Conservation (phyloP, 495 filamentous ascomycete species). For the Podospora bellae-mahoneyi region DNA sequence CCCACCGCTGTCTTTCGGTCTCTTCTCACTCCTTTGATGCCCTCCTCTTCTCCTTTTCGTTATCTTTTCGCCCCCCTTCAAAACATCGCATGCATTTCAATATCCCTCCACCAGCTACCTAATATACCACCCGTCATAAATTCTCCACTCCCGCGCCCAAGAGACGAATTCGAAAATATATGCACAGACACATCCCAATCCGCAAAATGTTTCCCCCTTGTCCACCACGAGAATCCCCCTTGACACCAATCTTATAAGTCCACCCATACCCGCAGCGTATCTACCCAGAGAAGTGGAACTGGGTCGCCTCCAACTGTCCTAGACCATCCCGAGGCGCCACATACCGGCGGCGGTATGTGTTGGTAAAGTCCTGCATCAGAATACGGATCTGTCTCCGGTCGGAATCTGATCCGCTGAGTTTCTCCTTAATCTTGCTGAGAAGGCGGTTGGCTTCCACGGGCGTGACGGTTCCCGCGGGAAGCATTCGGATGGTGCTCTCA, state of each 20-base stretch:
- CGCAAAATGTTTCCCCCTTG: background rate
- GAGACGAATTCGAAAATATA: background rate
- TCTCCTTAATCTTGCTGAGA: constrained; percentile 61
- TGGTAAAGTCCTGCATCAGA: constrained; percentile 94
- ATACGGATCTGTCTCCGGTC: constrained; percentile 71
- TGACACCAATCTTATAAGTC: no score
- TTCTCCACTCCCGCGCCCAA: background rate
- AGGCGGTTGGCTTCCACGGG: constrained; percentile 58
- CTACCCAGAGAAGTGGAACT: constrained; percentile 76
- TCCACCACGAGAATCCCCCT: no score
- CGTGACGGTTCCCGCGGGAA: constrained; percentile 77
- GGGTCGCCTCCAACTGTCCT: constrained; percentile 74
- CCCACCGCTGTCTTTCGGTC: background rate
- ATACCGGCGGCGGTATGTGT: constrained; percentile 85
- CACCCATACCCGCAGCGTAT: background rate
- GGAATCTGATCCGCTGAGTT: constrained; percentile 63
- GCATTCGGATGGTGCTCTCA: constrained; percentile 72
- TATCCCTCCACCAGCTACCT: background rate
- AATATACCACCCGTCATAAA: background rate
- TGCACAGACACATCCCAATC: background rate
- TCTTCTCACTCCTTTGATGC: background rate
- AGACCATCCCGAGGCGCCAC: constrained; percentile 90
- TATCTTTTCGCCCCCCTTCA: background rate
- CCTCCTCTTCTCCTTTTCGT: background rate
- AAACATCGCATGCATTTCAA: background rate